phyloP scores from a whole-genome alignment of 495 filamentous ascomycete species.

The Cenococcum geophilum region DNA sequence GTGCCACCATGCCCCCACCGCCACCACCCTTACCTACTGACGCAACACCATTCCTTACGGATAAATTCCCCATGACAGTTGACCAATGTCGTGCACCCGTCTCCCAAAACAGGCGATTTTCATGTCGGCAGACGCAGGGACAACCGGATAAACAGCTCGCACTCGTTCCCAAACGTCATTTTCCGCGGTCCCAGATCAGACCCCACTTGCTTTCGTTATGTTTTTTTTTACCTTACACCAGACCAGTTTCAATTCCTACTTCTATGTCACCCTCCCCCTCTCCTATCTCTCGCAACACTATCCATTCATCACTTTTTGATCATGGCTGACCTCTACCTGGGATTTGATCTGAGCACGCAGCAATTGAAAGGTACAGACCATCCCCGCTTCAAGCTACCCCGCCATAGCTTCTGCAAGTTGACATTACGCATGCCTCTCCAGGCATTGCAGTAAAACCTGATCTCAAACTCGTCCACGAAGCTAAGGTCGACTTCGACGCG shows the following conservation, averaged over 20 bases:
- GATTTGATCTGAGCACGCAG: slow-evolving; percentile 94
- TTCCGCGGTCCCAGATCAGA: background rate
- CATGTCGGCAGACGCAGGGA: too few relatives aligned
- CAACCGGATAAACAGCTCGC: background rate
- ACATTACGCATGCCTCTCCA: slow-evolving; percentile 32
- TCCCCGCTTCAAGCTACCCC: slow-evolving; percentile 24
- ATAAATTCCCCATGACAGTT: background rate
- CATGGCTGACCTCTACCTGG: slow-evolving; percentile 65
- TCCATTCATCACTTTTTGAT: slow-evolving; percentile 7
- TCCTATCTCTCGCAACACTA: background rate
- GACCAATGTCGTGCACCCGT: background rate
- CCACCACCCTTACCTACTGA: too few relatives aligned
- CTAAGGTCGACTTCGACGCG: slow-evolving; percentile 68
- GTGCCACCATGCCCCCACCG: too few relatives aligned
- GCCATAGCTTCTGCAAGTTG: slow-evolving; percentile 1
- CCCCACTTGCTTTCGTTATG: too few relatives aligned
- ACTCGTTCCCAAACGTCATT: background rate
- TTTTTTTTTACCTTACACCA: background rate
- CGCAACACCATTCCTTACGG: background rate
- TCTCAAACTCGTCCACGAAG: slow-evolving; percentile 68
- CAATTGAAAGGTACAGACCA: slow-evolving; percentile 70
- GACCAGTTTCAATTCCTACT: background rate
- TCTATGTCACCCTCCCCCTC: slow-evolving; percentile 5
- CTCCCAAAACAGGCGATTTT: too few relatives aligned
- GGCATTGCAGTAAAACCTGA: slow-evolving; percentile 73